Base-by-base conservation (phyloP, 345 rosid species). In the Hypericum androsaemum region DNA sequence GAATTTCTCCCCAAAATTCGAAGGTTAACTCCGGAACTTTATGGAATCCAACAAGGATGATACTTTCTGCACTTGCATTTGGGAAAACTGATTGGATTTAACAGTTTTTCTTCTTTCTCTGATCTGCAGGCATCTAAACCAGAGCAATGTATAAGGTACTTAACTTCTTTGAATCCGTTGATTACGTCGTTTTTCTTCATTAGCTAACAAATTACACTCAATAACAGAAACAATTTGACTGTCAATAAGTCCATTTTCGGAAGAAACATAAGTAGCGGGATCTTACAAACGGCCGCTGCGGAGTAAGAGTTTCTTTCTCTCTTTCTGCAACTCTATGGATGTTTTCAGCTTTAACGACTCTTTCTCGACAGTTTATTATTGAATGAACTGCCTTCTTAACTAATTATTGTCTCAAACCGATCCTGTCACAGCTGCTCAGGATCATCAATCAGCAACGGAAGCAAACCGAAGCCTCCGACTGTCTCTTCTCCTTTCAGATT, bases 401-500 rank as follows among this genome's bases (percentile, higher is more conserved):
- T 54, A 56, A 50, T 36, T 60, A 39, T 45, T 37, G 32, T 56
- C 43, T 43, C 49, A 39, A 36, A 45, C 51, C 54, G 37, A 16
- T 56, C 59, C n/a, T 37, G 14, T 62, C 43, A 61, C 74, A 83
- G 87, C 58, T 6, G 59, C 59, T 62, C 65, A 35, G 76, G 62
- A 62, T 50, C 76, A 72, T 52, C 76, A 16, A 77, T 8, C 50
- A 46, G 67, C 22, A 66, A 58, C 54, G 71, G 63, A 68, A 62
- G 65, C 72, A 83, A 69, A 71, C 47, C 63, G 58, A 71, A 43
- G 50, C 59, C 84, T 38, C 51, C 77, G 9, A 56, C 28, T 51
- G 66, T 65, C 35, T 71, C 78, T 37, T 62, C 70, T 47, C 85
- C 90, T 22, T 92, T 85, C 69, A 72, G 74, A 68, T 80, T 88